phyloP scores from a whole-genome alignment of 108 stramenopile species.

The Cyclotella kingstonii region DNA sequence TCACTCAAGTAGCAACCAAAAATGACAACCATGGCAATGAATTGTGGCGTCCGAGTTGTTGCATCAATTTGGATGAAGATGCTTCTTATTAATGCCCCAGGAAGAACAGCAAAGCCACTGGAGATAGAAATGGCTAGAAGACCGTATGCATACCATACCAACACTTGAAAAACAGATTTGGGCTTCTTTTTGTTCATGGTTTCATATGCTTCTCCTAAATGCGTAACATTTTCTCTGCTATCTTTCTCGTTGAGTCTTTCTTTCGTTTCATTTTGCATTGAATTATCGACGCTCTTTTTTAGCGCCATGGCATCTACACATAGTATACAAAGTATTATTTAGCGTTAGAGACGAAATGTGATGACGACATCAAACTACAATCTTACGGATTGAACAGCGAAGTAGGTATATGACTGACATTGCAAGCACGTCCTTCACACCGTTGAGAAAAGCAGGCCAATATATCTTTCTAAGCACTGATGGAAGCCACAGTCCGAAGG shows the following conservation, averaged over 20 bases:
- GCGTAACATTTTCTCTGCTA: background rate
- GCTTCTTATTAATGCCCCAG: slow-evolving; percentile 38
- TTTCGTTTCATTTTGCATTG: slow-evolving; percentile 21
- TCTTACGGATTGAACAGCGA: too few relatives aligned
- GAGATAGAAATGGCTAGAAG: slow-evolving; percentile 44
- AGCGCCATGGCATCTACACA: slow-evolving; percentile 43
- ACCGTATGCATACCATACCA: slow-evolving; percentile 50
- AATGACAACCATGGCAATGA: slow-evolving; percentile 45
- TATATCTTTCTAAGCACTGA: too few relatives aligned
- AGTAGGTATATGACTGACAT: too few relatives aligned
- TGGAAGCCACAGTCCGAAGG: too few relatives aligned
- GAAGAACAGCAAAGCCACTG: slow-evolving; percentile 44
- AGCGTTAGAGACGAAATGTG: too few relatives aligned
- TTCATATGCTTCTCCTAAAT: slow-evolving; percentile 1
- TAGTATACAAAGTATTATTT: background rate
- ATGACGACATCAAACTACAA: too few relatives aligned
- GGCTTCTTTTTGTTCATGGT: slow-evolving; percentile 9
- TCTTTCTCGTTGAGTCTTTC: slow-evolving; percentile 3
- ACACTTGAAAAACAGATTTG: slow-evolving; percentile 33
- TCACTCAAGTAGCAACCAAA: slow-evolving; percentile 54
- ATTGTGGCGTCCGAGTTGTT: slow-evolving; percentile 48
- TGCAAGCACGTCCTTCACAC: too few relatives aligned
- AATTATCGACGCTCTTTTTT: slow-evolving; percentile 52
- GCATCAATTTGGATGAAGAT: slow-evolving; percentile 65
- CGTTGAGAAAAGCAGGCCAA: too few relatives aligned